A percentile compares a stretch with the other conserved stretches of the same genome.
Conservation (phyloP, 2,329 filamentous ascomycete species). For the Fusarium illudens region DNA sequence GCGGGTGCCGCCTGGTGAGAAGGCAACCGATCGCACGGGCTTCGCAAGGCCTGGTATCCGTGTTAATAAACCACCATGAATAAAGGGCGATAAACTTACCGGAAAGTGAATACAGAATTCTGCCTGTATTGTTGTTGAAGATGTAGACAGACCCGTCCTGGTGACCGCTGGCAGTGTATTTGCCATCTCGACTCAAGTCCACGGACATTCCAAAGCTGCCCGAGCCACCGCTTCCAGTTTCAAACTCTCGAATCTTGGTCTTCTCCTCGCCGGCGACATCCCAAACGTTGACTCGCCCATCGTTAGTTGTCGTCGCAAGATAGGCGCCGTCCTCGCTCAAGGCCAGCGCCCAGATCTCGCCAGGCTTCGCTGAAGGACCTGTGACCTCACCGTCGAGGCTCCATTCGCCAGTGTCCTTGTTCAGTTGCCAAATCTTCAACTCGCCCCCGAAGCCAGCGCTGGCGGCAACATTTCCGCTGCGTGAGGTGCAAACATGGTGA, state of each 20-base stretch:
- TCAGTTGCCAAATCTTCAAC: slow-evolving; percentile 80
- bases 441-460: slow-evolving; percentile 91
- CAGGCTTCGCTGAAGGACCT: slow-evolving; percentile 61
- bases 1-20: slow-evolving; percentile 84
- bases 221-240: slow-evolving; percentile 74
- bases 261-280: slow-evolving; percentile 66
- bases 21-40: slow-evolving; percentile 84
- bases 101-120: slow-evolving; percentile 84
- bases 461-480: slow-evolving; percentile 75
- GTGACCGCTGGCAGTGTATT: slow-evolving; percentile 89
- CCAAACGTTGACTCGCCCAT: slow-evolving; percentile 91
- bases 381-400: slow-evolving; percentile 52
- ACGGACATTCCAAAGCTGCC: slow-evolving; percentile 92
- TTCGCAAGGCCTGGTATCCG: slow-evolving; percentile 75
- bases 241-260: slow-evolving; percentile 80
- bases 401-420: slow-evolving; percentile 66
- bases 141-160: slow-evolving; percentile 92
- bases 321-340: slow-evolving; percentile 85
- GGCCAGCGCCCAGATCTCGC: slow-evolving; percentile 87
- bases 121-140: slow-evolving; percentile 90
- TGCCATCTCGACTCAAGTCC: slow-evolving; percentile 81
- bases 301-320: slow-evolving; percentile 86
- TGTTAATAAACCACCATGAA: slow-evolving; percentile 13
- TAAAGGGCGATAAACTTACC: slow-evolving; percentile 57
- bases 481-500: slow-evolving; percentile 82